Percentiles rank a stretch among this genome's conserved stretches.
Evolutionary conservation across 2,329 filamentous ascomycete species (phyloP).

Genomic region (Exophiala sp.): DNA sequence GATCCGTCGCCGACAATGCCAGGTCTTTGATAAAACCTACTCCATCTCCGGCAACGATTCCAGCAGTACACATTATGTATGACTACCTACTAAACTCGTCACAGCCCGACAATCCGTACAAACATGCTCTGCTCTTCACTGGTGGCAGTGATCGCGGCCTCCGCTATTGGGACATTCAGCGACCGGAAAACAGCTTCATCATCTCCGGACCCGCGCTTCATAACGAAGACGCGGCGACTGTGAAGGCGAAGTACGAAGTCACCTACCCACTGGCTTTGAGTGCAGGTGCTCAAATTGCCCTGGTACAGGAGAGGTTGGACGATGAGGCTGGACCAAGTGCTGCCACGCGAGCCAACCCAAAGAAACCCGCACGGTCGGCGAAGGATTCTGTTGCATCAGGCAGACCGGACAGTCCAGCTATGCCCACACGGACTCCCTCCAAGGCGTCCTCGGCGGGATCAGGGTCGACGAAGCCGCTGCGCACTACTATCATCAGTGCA

Average conservation of each 20-base stretch:
- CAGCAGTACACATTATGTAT: constrained; percentile 54
- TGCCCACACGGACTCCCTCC: not conserved
- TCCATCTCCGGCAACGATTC: constrained; percentile 10
- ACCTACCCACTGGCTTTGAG: constrained; percentile 48
- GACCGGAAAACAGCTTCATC: constrained; percentile 72
- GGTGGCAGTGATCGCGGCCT: constrained; percentile 87
- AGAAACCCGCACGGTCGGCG: constrained; percentile 20
- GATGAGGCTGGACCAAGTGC: constrained; percentile 33
- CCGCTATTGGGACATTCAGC: constrained; percentile 86
- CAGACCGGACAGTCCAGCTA: constrained; percentile 31
- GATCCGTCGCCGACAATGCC: not conserved
- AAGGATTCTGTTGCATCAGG: constrained; percentile 2
- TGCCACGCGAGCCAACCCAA: constrained; percentile 28
- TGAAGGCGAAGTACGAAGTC: constrained; percentile 67
- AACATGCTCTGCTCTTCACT: constrained; percentile 79
- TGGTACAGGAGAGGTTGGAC: constrained; percentile 64
- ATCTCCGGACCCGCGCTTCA: constrained; percentile 65
- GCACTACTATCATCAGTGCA: constrained; percentile 79
- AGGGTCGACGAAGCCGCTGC: constrained; percentile 50
- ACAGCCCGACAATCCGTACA: constrained; percentile 43
- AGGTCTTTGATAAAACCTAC: not conserved
- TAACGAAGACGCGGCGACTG: constrained; percentile 58
- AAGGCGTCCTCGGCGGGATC: not conserved
- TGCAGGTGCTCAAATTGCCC: constrained; percentile 55
- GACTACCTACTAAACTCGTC: constrained; percentile 47